phyloP scores from a whole-genome alignment of 352 stramenopile genomes.

The Pythium folliculosum region DNA sequence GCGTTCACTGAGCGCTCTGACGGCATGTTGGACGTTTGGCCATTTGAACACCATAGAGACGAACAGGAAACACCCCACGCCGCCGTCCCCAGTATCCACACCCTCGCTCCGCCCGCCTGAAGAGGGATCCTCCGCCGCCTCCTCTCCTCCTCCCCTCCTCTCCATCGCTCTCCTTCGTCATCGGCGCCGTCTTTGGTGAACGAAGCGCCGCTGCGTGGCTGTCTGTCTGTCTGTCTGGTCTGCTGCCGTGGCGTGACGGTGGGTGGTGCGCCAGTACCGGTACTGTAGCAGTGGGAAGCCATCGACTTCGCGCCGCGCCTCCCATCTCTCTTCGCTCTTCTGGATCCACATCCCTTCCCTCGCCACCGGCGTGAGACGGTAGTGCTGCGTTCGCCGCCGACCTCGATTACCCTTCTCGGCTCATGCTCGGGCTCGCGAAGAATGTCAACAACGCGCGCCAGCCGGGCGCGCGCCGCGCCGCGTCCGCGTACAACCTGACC shows the following conservation, averaged over 20 bases:
- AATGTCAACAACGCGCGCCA: constrained; percentile 65
- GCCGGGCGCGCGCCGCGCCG: constrained; percentile 50
- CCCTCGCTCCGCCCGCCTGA: neutral
- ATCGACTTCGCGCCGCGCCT: neutral
- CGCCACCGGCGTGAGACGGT: neutral
- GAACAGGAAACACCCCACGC: neutral
- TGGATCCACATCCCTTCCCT: neutral
- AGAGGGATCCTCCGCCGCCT: neutral
- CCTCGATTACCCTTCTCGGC: neutral
- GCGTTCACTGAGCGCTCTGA: neutral
- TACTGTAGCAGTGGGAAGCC: neutral
- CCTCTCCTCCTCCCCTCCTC: neutral
- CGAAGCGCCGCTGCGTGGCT: neutral
- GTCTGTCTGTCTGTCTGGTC: neutral
- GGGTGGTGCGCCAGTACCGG: too few species aligned
- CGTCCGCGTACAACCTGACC: constrained; percentile 60
- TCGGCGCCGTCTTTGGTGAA: neutral
- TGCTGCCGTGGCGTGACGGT: neutral
- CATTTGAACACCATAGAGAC: constrained; percentile 17
- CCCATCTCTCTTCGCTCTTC: neutral
- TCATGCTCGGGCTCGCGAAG: constrained; percentile 60
- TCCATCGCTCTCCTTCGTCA: constrained; percentile 1
- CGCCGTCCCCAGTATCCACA: neutral
- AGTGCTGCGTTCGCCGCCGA: too few species aligned
- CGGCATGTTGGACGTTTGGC: constrained; percentile 19